phyloP scores from a whole-genome alignment of 169 alveolate species.

The Cryptosporidium xiaoi region DNA sequence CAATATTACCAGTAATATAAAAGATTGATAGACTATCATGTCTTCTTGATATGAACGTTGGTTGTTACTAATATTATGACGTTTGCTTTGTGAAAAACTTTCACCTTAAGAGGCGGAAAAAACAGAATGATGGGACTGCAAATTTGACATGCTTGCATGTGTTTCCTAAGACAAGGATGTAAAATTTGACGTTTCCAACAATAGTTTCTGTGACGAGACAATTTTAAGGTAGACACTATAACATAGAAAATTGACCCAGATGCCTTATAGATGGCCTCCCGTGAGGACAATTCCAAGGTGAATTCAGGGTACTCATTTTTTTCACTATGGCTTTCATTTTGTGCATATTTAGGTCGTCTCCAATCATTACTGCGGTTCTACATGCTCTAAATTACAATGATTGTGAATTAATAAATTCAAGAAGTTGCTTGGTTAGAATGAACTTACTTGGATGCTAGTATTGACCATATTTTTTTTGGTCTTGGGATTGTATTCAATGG shows the following conservation, averaged over 20 bases:
- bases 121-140: no score
- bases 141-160: no score
- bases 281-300: slow-evolving; percentile 99
- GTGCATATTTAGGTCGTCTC: slow-evolving; percentile 87
- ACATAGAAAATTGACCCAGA: slow-evolving; percentile 77
- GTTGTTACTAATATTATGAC: no score
- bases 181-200: no score
- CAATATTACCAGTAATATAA: no score
- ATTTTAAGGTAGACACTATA: background rate
- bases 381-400: slow-evolving; percentile 90
- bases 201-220: background rate
- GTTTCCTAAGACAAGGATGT: no score
- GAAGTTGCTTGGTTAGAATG: background rate
- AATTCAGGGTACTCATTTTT: slow-evolving; percentile 88
- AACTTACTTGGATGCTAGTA: slow-evolving; percentile 88
- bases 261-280: slow-evolving; percentile 99
- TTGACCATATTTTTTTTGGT: slow-evolving; percentile 86
- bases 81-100: no score
- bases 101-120: no score
- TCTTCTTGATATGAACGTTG: no score
- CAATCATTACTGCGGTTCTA: slow-evolving; percentile 95
- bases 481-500: slow-evolving; percentile 78
- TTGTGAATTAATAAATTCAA: background rate
- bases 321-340: slow-evolving; percentile 90
- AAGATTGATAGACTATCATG: no score